Evolutionary conservation across 192 early-diverging fungal species (phyloP).

Genomic region (Gonapodya sp.): DNA sequence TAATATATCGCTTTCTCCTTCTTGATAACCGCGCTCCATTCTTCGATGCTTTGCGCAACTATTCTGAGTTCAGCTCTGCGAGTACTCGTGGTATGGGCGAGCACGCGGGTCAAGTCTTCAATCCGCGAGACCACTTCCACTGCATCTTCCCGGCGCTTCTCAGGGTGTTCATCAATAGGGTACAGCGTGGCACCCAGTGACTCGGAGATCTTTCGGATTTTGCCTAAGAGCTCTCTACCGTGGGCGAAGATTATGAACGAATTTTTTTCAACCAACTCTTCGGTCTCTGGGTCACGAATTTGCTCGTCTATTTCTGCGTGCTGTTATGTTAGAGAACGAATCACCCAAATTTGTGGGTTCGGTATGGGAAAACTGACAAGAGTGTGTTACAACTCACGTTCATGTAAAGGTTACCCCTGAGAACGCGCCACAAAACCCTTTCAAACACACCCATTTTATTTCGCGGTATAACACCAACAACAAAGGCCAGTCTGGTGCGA

Average conservation of each 20-base stretch:
- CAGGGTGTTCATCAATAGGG: slow-evolving; percentile 67
- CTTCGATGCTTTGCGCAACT: slow-evolving; percentile 74
- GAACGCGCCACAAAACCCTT: slow-evolving; percentile 90
- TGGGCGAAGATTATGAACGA: slow-evolving; percentile 99
- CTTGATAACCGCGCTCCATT: slow-evolving; percentile 82
- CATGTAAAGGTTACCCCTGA: slow-evolving; percentile 94
- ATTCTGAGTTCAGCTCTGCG: slow-evolving; percentile 73
- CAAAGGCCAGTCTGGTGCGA: slow-evolving; percentile 55
- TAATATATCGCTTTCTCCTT: slow-evolving; percentile 99
- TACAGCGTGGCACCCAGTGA: slow-evolving; percentile 92
- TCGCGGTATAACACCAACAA: slow-evolving; percentile 92
- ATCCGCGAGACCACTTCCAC: slow-evolving; percentile 72
- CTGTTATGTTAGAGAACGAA: background rate
- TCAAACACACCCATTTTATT: slow-evolving; percentile 78
- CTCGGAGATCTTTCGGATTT: slow-evolving; percentile 90
- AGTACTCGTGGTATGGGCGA: slow-evolving; percentile 76
- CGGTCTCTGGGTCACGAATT: slow-evolving; percentile 81
- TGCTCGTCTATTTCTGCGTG: slow-evolving; percentile 86
- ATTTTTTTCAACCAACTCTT: slow-evolving; percentile 85
- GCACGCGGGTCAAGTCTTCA: slow-evolving; percentile 78
- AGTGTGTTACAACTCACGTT: slow-evolving; percentile 40
- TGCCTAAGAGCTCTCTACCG: slow-evolving; percentile 76
- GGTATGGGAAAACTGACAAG: background rate
- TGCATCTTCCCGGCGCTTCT: slow-evolving; percentile 76
- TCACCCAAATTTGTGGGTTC: background rate